These are phyloP conservation scores for Globisporangium barbulae DNA, from an alignment of 352 stramenopile genomes.

Conservation along the genomic window DNA sequence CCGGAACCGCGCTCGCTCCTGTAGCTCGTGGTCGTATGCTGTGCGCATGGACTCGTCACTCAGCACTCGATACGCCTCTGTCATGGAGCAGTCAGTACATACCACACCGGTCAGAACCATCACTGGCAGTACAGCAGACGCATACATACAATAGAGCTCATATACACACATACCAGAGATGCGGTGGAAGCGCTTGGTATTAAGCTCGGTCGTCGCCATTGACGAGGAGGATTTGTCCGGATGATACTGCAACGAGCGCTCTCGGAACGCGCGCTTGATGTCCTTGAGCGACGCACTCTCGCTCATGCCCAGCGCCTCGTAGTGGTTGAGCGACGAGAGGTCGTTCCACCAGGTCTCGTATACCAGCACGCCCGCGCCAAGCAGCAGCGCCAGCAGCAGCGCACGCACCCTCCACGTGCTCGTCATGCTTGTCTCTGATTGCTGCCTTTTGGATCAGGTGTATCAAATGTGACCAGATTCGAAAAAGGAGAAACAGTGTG, in stretches of 20 bases:
- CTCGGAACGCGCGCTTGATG: conserved; percentile 62
- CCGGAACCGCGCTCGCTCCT: conserved; percentile 23
- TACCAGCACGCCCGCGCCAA: conserved; percentile 5
- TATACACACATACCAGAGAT: conserved; percentile 26
- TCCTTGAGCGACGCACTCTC: conserved; percentile 23
- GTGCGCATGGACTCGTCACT: conserved; percentile 20
- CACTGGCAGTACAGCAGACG: background rate
- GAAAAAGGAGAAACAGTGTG: background rate
- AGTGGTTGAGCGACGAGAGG: conserved; percentile 35
- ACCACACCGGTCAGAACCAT: background rate
- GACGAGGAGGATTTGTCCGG: conserved; percentile 48
- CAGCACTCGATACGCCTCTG: conserved; percentile 34
- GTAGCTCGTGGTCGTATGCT: conserved; percentile 27
- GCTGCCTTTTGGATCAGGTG: background rate
- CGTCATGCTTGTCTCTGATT: background rate
- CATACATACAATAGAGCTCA: background rate
- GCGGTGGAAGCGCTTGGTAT: conserved; percentile 29
- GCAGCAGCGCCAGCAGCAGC: conserved; percentile 12
- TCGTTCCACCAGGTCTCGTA: conserved; percentile 37
- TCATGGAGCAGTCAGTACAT: background rate
- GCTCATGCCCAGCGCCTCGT: conserved; percentile 34
- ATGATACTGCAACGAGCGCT: conserved; percentile 70
- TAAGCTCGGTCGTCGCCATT: conserved; percentile 22
- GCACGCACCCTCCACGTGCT: conserved; percentile 3
- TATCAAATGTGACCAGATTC: background rate